phyloP scores from a whole-genome alignment of 73 alveolate genomes.

The Uronychia setigera region DNA sequence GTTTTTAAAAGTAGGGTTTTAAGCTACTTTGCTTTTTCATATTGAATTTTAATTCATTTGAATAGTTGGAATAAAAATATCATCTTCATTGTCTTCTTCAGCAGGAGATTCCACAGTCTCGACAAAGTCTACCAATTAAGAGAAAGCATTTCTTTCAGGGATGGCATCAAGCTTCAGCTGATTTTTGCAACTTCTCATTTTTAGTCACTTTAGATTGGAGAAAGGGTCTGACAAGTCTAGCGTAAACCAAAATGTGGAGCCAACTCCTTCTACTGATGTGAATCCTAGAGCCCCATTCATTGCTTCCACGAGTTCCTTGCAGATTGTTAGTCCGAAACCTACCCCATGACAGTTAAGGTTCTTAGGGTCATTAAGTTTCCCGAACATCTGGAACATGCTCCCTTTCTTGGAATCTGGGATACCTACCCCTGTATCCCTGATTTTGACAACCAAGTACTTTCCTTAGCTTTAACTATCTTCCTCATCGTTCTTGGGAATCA shows the following conservation, averaged over 20 bases:
- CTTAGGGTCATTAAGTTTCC: not conserved
- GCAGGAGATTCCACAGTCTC: no score
- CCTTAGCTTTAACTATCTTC: no score
- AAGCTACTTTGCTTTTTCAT: no score
- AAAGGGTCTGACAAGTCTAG: not conserved
- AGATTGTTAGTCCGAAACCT: conserved; percentile 8
- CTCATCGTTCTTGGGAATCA: no score
- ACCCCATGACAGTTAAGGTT: not conserved
- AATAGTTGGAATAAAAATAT: no score
- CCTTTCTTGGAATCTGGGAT: not conserved
- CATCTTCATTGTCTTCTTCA: no score
- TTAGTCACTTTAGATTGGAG: not conserved
- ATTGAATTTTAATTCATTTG: no score
- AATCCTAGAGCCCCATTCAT: not conserved
- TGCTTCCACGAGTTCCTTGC: conserved; percentile 3
- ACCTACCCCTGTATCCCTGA: not conserved
- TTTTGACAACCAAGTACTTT: not conserved
- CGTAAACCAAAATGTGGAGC: not conserved
- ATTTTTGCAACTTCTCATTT: no score
- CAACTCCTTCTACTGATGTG: not conserved
- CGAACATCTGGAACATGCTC: not conserved
- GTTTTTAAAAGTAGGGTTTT: no score
- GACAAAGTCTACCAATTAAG: no score
- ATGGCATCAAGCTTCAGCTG: no score
- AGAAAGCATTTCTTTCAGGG: no score